A percentile compares a stretch with the other conserved stretches of the same genome.
These are phyloP conservation scores for Ustilago cynodontis DNA, from an alignment of 1,284 basidiomycete species.

Conservation along the genomic window DNA sequence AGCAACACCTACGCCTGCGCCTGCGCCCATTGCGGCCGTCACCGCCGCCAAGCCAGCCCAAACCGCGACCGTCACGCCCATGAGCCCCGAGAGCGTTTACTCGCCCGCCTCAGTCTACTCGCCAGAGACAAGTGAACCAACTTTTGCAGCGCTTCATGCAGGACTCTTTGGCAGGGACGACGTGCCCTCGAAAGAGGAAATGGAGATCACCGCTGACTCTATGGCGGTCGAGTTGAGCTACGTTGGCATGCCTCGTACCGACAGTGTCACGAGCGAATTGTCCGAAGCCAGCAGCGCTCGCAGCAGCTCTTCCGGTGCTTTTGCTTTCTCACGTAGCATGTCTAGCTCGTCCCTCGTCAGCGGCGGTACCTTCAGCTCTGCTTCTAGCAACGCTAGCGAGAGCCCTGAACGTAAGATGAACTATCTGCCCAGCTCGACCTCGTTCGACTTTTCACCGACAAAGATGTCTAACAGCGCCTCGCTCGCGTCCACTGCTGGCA, in stretches of 20 bases:
- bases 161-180: constrained; percentile 25
- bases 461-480: constrained; percentile 42
- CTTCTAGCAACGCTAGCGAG: constrained; percentile 47
- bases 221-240: constrained; percentile 32
- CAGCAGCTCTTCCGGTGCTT: constrained; percentile 51
- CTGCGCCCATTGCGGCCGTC: constrained; percentile 6
- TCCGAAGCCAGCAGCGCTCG: constrained; percentile 38
- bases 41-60: constrained; percentile 1
- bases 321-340: constrained; percentile 53
- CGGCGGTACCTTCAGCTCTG: constrained; percentile 48
- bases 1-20: constrained; percentile 21
- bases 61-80: constrained; percentile 4
- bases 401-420: constrained; percentile 43
- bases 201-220: constrained; percentile 33
- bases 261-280: constrained; percentile 47
- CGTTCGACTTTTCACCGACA: constrained; percentile 39
- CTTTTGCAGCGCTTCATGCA: constrained; percentile 30
- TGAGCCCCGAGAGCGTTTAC: constrained; percentile 52
- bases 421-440: constrained; percentile 27
- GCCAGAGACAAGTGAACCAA: constrained; percentile 20
- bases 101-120: constrained; percentile 45
- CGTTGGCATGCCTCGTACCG: constrained; percentile 31
- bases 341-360: constrained; percentile 51
- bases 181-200: constrained; percentile 25
- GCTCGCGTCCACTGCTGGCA: constrained; percentile 43